phyloP scores from a whole-genome alignment of 202 grass and related monocot species.

The Carex sylvatica region DNA sequence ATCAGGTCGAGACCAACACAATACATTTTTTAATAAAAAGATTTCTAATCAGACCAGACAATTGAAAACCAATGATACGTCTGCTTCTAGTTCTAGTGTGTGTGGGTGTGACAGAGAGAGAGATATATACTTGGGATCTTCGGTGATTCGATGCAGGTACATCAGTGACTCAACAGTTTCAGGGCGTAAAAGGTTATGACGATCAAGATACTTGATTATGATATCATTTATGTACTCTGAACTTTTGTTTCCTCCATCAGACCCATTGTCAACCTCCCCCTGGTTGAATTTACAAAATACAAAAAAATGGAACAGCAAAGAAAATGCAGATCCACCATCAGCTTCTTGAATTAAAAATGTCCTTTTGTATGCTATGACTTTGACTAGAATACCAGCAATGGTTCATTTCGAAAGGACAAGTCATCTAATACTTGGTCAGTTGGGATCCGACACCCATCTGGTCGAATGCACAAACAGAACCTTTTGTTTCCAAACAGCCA shows the following conservation, averaged over 20 bases:
- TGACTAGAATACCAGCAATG: neutral
- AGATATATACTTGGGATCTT: conserved; percentile 75
- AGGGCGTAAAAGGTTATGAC: conserved; percentile 89
- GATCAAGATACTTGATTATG: conserved; percentile 79
- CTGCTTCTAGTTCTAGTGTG: neutral
- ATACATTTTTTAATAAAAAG: neutral
- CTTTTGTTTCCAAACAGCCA: conserved; percentile 27
- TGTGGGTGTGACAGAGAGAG: neutral
- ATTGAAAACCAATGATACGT: neutral
- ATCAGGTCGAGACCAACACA: neutral
- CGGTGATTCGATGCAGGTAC: conserved; percentile 83
- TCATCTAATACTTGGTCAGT: neutral
- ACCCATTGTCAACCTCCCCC: conserved; percentile 62
- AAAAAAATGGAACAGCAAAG: conserved; percentile 14
- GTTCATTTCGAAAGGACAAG: neutral
- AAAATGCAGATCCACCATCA: neutral
- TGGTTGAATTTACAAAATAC: conserved; percentile 28
- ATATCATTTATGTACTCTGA: conserved; percentile 81
- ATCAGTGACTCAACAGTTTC: conserved; percentile 97
- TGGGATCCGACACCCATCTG: neutral
- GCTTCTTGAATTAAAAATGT: neutral
- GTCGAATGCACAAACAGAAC: neutral
- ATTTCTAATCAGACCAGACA: neutral
- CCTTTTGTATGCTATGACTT: neutral
- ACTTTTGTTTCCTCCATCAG: conserved; percentile 87